These are phyloP conservation scores for Microsporum canis DNA, from an alignment of 2,329 filamentous ascomycete species.

Conservation along the genomic window DNA sequence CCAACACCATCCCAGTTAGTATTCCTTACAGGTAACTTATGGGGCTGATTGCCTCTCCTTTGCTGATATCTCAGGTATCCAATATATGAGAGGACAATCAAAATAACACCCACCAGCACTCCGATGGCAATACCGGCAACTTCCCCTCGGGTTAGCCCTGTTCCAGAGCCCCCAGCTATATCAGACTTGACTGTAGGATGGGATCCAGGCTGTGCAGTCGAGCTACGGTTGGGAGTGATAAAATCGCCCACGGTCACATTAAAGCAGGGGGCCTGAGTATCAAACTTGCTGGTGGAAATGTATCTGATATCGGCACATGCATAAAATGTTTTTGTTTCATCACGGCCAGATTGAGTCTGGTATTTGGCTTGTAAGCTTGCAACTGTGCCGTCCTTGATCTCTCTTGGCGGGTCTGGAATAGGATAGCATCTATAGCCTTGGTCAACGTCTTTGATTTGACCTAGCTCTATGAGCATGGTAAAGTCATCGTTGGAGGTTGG, in stretches of 20 bases:
- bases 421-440: constrained; percentile 38
- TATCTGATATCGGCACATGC: constrained; percentile 40
- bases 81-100: constrained; percentile 16
- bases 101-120: constrained; percentile 15
- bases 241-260: not conserved
- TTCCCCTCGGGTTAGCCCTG: constrained; percentile 29
- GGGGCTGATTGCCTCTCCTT: not conserved
- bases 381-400: constrained; percentile 30
- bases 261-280: constrained; percentile 20
- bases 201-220: not conserved
- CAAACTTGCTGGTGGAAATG: constrained; percentile 31
- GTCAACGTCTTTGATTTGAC: constrained; percentile 28
- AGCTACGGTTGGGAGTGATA: not conserved
- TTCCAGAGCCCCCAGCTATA: constrained; percentile 27
- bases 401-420: constrained; percentile 26
- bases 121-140: constrained; percentile 36
- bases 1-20: not conserved
- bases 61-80: constrained; percentile 3
- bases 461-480: constrained; percentile 23
- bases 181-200: not conserved
- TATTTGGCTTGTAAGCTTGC: constrained; percentile 39
- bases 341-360: constrained; percentile 31
- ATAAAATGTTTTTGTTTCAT: constrained; percentile 36
- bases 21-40: not conserved
- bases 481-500: constrained; percentile 25